These are phyloP conservation scores for Avicennia marina DNA, from an alignment of 257 asterid genomes.

Conservation along the genomic window DNA sequence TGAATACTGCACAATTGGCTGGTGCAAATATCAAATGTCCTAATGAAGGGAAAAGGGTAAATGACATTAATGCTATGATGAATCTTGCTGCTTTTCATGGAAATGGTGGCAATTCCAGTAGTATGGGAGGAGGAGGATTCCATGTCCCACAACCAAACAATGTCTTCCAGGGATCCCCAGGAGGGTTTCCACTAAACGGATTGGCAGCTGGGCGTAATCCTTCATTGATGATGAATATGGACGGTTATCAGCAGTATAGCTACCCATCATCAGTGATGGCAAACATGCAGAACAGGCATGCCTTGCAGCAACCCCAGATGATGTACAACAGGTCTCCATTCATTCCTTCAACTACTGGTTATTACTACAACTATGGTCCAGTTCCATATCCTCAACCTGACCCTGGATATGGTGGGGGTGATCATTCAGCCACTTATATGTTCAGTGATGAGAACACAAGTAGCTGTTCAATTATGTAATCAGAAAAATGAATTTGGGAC, in stretches of 20 bases:
- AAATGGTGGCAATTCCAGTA: constrained; percentile 22
- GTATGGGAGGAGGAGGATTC: constrained; percentile 6
- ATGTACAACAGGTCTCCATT: constrained; percentile 58
- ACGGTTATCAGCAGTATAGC: too few species aligned
- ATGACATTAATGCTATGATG: constrained; percentile 53
- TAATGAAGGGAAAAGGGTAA: constrained; percentile 30
- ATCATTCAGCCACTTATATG: constrained; percentile 30
- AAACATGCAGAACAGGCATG: too few species aligned
- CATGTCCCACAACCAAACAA: too few species aligned
- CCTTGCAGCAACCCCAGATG: constrained; percentile 70
- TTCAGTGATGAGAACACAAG: constrained; percentile 64
- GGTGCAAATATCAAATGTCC: constrained; percentile 13
- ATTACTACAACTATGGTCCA: constrained; percentile 36
- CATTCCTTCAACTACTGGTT: constrained; percentile 50
- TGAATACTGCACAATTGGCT: constrained; percentile 23
- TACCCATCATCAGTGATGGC: too few species aligned
- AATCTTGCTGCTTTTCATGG: constrained; percentile 69
- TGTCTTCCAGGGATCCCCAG: too few species aligned
- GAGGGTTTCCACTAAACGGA: too few species aligned
- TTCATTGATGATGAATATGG: too few species aligned
- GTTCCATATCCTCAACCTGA: constrained; percentile 25
- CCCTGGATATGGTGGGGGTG: constrained; percentile 13
- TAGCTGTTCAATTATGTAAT: constrained; percentile 63
- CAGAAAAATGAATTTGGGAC: too few species aligned
- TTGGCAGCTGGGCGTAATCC: too few species aligned